phyloP scores from a whole-genome alignment of 139 green algal species.

The Chlamydomonas eustigma region DNA sequence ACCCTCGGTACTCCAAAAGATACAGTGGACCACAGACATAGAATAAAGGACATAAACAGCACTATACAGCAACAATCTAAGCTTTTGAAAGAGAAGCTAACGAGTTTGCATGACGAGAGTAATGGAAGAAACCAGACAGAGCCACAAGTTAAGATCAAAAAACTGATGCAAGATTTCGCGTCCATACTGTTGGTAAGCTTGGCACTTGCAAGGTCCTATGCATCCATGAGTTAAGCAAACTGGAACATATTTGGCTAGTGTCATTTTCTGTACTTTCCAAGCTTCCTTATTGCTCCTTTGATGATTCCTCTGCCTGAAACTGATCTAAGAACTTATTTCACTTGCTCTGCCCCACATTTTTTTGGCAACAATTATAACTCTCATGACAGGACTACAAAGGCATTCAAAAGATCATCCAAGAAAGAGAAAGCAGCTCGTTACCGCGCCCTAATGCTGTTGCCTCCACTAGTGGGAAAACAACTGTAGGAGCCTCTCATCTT shows the following conservation, averaged over 20 bases:
- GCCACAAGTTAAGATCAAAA: slow-evolving; percentile 16
- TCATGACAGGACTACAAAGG: slow-evolving; percentile 55
- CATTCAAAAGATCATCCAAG: slow-evolving; percentile 47
- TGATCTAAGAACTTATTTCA: neutral
- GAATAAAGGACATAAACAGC: slow-evolving; percentile 25
- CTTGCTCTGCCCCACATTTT: neutral
- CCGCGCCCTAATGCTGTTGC: slow-evolving; percentile 22
- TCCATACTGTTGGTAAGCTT: slow-evolving; percentile 35
- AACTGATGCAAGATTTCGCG: slow-evolving; percentile 57
- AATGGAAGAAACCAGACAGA: slow-evolving; percentile 17
- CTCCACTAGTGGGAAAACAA: neutral
- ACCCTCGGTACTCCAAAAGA: slow-evolving; percentile 59
- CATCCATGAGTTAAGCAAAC: too few species aligned
- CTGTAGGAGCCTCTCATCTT: neutral
- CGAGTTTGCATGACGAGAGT: neutral
- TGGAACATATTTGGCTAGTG: too few species aligned
- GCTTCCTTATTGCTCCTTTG: neutral
- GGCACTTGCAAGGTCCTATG: too few species aligned
- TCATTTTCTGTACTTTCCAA: neutral
- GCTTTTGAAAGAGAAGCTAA: slow-evolving; percentile 42
- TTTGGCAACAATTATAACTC: neutral
- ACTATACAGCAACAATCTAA: slow-evolving; percentile 35
- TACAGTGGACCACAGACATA: slow-evolving; percentile 55
- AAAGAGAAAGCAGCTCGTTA: slow-evolving; percentile 60
- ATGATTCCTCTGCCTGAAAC: neutral